Percentiles rank a stretch among this genome's conserved stretches.
phyloP scores from a whole-genome alignment of 371 early-diverging fungal species.

The Mortierella polycephala region DNA sequence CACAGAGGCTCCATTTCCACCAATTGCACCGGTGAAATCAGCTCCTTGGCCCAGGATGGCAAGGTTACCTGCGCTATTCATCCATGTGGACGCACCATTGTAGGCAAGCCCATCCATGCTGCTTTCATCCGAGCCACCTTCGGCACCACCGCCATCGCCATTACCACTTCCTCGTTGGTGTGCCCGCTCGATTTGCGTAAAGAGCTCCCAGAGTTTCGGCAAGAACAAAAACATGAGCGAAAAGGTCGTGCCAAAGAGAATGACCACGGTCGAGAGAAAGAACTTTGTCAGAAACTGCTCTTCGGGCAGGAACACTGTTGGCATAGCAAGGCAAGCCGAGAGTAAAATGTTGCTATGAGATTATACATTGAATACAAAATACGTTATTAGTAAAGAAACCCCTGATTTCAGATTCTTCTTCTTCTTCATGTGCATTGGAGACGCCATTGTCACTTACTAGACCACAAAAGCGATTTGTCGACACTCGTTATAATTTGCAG shows the following conservation, averaged over 20 bases:
- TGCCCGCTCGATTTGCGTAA: conserved; percentile 29
- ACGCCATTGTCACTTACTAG: conserved; percentile 59
- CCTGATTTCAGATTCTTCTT: no score
- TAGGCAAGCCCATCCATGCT: conserved; percentile 27
- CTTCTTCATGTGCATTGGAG: no score
- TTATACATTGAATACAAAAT: not conserved
- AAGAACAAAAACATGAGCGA: conserved; percentile 66
- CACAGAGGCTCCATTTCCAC: not conserved
- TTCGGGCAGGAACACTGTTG: conserved; percentile 60
- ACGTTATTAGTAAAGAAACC: not conserved
- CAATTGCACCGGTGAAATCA: not conserved
- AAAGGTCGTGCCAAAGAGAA: conserved; percentile 68
- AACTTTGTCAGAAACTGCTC: conserved; percentile 67
- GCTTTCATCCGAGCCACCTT: conserved; percentile 12
- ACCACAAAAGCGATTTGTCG: conserved; percentile 71
- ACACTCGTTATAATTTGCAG: conserved; percentile 69
- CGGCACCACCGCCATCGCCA: not conserved
- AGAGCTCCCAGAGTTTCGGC: conserved; percentile 60
- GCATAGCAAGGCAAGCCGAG: conserved; percentile 65
- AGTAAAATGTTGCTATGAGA: conserved; percentile 64
- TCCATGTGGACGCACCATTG: conserved; percentile 23
- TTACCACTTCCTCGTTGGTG: conserved; percentile 34
- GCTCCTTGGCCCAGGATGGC: conserved; percentile 8
- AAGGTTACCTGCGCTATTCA: conserved; percentile 23
- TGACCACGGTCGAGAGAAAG: conserved; percentile 61